Evolutionary conservation across 108 stramenopile species (phyloP).

Genomic region (Skeletonema marinoi): DNA sequence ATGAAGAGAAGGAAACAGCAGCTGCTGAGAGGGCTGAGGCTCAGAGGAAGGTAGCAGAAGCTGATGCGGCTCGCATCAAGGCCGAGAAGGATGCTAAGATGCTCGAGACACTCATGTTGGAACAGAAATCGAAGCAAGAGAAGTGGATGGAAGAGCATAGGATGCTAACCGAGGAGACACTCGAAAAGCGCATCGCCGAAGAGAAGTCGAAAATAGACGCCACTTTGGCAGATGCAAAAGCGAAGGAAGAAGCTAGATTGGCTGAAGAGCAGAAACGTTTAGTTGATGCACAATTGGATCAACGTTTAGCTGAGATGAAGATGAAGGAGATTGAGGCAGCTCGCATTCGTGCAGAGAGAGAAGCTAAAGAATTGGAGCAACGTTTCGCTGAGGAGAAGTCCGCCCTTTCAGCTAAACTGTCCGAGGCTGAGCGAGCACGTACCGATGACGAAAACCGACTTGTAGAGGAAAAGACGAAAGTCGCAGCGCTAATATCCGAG

Average conservation of each 20-base stretch:
- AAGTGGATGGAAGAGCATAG: background rate
- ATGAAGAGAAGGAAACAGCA: background rate
- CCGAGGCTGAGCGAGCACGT: background rate
- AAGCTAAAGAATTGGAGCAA: background rate
- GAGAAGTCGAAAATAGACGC: conserved; percentile 1
- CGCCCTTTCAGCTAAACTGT: background rate
- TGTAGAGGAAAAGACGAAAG: background rate
- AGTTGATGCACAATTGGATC: background rate
- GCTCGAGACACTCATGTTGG: background rate
- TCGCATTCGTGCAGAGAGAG: background rate
- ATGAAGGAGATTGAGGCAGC: background rate
- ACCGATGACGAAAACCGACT: background rate
- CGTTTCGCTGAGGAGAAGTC: background rate
- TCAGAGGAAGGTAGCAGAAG: background rate
- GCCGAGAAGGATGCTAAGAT: background rate
- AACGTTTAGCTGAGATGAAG: conserved; percentile 2
- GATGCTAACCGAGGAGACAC: background rate
- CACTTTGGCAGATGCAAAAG: background rate
- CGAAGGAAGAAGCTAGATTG: conserved; percentile 1
- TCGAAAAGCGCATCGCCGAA: background rate
- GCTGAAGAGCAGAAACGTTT: background rate
- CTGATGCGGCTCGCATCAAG: background rate
- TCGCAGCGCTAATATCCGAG: background rate
- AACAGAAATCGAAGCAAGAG: background rate
- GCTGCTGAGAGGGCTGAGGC: background rate